phyloP scores from a whole-genome alignment of 1,284 basidiomycete genomes.

The Heliocybe sulcata region DNA sequence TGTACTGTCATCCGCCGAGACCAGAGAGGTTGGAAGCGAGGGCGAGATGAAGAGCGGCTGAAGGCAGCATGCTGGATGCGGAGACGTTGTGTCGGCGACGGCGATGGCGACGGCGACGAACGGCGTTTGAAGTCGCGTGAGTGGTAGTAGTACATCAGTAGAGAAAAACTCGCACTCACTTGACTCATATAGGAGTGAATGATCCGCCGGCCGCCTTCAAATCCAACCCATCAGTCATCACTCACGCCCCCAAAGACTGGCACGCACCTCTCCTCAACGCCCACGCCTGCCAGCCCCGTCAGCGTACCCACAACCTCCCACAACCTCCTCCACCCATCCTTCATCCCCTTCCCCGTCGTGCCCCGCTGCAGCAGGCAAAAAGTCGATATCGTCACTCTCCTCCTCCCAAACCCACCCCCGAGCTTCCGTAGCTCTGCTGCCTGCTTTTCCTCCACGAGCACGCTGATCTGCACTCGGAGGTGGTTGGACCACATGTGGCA shows the following conservation, averaged over 20 bases:
- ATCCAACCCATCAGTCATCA: background rate
- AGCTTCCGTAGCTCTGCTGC: constrained; percentile 52
- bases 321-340: constrained; percentile 52
- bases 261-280: constrained; percentile 54
- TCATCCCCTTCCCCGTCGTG: constrained; percentile 23
- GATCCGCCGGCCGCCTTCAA: constrained; percentile 55
- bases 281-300: constrained; percentile 41
- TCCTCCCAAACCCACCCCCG: constrained; percentile 55
- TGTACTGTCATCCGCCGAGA: too few relatives aligned
- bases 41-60: too few relatives aligned
- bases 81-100: too few relatives aligned
- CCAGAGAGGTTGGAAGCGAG: too few relatives aligned
- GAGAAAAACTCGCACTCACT: too few relatives aligned
- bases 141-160: too few relatives aligned
- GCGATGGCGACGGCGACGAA: too few relatives aligned
- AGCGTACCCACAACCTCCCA: constrained; percentile 39
- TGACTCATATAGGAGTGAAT: constrained; percentile 48
- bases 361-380: constrained; percentile 28
- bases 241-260: background rate
- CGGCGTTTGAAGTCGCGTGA: too few relatives aligned
- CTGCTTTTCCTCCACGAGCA: constrained; percentile 80
- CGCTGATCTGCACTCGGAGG: constrained; percentile 86
- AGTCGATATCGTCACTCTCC: constrained; percentile 30
- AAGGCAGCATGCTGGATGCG: too few relatives aligned
- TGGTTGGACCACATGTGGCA: constrained; percentile 93